Evolutionary conservation across 306 rosid genomes (phyloP), one percentile per base, ranked within the genome.

Genomic region (Cicer yamashitae): DNA sequence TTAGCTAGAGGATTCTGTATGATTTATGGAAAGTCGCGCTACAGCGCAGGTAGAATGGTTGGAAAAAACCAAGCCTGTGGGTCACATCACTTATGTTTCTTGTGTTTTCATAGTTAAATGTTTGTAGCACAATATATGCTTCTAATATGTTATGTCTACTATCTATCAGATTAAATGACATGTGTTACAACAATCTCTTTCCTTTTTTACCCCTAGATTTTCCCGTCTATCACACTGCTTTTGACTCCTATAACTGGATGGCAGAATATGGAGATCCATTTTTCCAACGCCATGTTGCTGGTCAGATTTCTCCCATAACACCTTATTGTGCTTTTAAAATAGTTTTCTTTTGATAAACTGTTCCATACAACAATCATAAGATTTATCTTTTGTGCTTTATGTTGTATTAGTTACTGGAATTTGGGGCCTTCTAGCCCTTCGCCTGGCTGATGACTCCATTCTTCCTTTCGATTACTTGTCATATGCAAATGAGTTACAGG

Each of bases 191-290:
- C 79, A 22, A 47, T 52, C 41, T 72, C 30, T 76, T 58, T 25
- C 47, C 30, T n/a, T 8, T 37, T 76, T 76, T 18, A 34, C 10
- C 72, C 20, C 12, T 61, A 94, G 98, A 91, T 85, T 91, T 94
- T 87, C 96, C 98, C 11, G 96, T 90, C 59, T 94, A 94, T 71
- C 98, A 94, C 85, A 94, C 97, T 54, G 96, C 96, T 62, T 94
- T 87, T 13, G 98, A 94, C 79, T 86, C 96, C 40, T 94, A 87
- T 80, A 85, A 87, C 70, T 94, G 98, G 98, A 94, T 94, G 98
- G 84, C 68, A 67, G 82, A 81, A 46, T 77, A 88, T 77, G 98
- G 94, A 79, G 98, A 94, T 81, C 98, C 98, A 73, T 87, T 82
- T 74, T 94, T 94, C 86, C 90, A 79, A 54, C 97, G 94, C 17